Percentiles rank a stretch among this genome's conserved stretches.
Conservation (phyloP, 2,329 filamentous ascomycete genomes). For the Penicillium sp. region DNA sequence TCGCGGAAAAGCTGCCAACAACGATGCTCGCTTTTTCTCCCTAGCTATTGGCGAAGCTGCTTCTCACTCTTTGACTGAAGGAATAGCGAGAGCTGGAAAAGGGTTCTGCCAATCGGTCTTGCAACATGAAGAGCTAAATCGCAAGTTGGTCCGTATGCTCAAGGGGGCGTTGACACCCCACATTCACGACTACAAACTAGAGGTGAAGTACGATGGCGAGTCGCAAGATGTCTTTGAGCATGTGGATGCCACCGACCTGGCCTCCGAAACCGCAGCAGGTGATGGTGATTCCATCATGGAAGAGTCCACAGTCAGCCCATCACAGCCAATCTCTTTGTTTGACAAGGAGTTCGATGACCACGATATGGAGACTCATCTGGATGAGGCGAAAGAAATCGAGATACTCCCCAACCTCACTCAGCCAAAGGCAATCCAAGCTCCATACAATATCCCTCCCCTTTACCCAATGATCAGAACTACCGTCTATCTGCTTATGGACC, state of each 20-base stretch:
- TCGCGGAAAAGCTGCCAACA: constrained; percentile 43
- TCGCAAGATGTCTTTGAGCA: constrained; percentile 61
- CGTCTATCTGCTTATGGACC: constrained; percentile 65
- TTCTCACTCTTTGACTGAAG: constrained; percentile 60
- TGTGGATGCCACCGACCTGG: constrained; percentile 35
- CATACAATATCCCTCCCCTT: constrained; percentile 62
- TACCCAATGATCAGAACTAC: constrained; percentile 68
- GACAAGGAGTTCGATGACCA: constrained; percentile 52
- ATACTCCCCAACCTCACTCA: constrained; percentile 50
- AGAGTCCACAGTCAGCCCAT: constrained; percentile 13
- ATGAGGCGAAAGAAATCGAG: constrained; percentile 36
- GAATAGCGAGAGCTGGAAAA: constrained; percentile 59
- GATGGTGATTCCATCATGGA: constrained; percentile 16
- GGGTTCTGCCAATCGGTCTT: constrained; percentile 65
- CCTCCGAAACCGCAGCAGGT: constrained; percentile 7
- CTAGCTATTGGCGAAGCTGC: constrained; percentile 56
- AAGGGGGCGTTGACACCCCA: constrained; percentile 70
- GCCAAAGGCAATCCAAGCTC: constrained; percentile 66
- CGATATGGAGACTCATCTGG: constrained; percentile 25
- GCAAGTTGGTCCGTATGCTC: constrained; percentile 71
- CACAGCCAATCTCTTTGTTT: constrained; percentile 61
- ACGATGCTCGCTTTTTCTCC: constrained; percentile 57
- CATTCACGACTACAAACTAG: constrained; percentile 63
- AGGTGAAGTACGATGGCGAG: constrained; percentile 58
- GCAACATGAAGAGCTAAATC: constrained; percentile 65